Base-by-base conservation (phyloP, 164 flowering plant species). In the Paratinospora sagittata region DNA sequence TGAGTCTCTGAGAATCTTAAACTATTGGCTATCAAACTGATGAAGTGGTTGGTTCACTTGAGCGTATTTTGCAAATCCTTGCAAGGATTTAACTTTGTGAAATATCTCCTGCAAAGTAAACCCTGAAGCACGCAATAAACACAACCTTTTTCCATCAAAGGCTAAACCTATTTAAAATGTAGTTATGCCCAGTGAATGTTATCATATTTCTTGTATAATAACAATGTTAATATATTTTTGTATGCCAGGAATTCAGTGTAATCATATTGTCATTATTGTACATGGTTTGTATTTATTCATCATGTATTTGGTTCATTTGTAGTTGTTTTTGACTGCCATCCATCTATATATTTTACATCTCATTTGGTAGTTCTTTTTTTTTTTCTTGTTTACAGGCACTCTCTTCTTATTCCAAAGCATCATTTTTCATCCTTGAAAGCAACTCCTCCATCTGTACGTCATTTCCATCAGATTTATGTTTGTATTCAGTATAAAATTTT, bases 381-480 rank as follows among this genome's bases (percentile, higher is more conserved):
- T 62, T 70, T 65, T 52, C 58, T 52, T 52, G 58, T 52, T 55
- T 41, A 14, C 70, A 94, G 98, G 86, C 98, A 94, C 82, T 87
- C 89, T 27, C 97, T 94, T 73, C 76, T 94, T 43, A 89, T 94
- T 64, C 98, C 98, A 24, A 94, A 87, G 78, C 70, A 83, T 68
- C 98, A 94, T 81, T 94, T 80, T 78, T 75, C 90, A 67, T 86
- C 89, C 21, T 78, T 94, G 86, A 89, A 78, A 70, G 82, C 78
- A 47, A 94, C 98, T 79, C 97, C 97, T 77, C 93, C 98, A 36
- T 69, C 88, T 65, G 98, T 94, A 84, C 90, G 97, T 89, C 64
- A 24, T 68, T 49, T 47, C 66, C 62, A 47, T 26, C 24, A 16
- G 16, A 21, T 55, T 23, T 37, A 8, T 70, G 47, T 65, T 12